Evolutionary conservation across 306 rosid genomes (phyloP), one percentile per base, ranked within the genome.

Genomic region (Astragalus membranaceus): DNA sequence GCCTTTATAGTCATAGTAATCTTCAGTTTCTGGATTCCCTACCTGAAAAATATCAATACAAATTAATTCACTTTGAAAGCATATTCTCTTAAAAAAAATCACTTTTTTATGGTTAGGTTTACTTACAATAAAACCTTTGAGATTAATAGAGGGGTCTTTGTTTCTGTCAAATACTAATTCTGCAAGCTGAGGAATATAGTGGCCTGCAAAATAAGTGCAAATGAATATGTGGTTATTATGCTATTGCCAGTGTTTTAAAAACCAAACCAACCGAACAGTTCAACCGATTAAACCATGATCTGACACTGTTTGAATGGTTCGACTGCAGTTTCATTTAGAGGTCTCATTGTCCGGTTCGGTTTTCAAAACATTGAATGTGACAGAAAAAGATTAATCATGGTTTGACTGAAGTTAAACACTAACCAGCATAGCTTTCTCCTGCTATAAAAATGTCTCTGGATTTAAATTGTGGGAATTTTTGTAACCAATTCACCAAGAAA

Each of bases 371-470:
- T 26, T 26, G 13, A 42, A 13, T 20, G 4, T 33, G 69, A 62
- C n/a, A 53, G n/a, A 50, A 43, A 59, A 54, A 23, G 4, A 13
- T 6, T 5, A 5, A 36, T 20, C 26, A 10, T 23, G 13, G 0
- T 41, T 20, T 48, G 66, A 43, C 2, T 37, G 48, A 70, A 64
- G 42, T 66, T 70, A 35, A 67, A 64, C 4, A 59, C 76, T 73
- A 16, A 79, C 89, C 86, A 26, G 75, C 86, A 67, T 85, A 85
- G 76, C 89, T 85, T 84, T 85, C 89, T 79, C 89, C 89, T 26
- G 89, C 23, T 57, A 85, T 85, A 61, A 10, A 85, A 71, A 85
- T 82, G 58, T 82, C 89, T 37, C 61, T 53, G 70, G 85, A 73
- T 68, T 79, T 65, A 59, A 73, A 82, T 61, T 82, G 83, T 12